Evolutionary conservation across 169 alveolate genomes (phyloP).

Genomic region (Cryptosporidium sp.): DNA sequence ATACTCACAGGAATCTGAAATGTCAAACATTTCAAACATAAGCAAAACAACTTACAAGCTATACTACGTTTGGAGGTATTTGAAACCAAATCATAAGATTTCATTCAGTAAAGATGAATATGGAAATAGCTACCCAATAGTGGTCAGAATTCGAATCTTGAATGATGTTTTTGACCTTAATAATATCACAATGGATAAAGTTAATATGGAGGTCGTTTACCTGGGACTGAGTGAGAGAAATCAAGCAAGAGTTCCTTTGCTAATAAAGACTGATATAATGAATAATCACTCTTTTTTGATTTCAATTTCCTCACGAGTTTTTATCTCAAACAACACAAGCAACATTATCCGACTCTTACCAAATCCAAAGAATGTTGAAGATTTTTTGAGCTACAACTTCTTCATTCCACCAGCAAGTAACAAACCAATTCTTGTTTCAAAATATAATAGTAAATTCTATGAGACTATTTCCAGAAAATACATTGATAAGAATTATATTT

Average conservation of each 20-base stretch:
- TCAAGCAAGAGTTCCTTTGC: slow-evolving; percentile 14
- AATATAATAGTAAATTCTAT: slow-evolving; percentile 13
- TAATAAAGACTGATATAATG: slow-evolving; percentile 44
- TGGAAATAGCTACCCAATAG: slow-evolving; percentile 60
- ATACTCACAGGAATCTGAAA: slow-evolving; percentile 35
- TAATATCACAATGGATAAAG: slow-evolving; percentile 44
- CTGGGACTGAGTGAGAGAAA: slow-evolving; percentile 1
- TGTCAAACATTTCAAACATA: slow-evolving; percentile 28
- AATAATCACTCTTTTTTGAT: slow-evolving; percentile 52
- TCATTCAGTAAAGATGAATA: slow-evolving; percentile 40
- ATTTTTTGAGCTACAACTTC: neutral
- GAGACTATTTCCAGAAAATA: slow-evolving; percentile 29
- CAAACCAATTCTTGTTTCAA: slow-evolving; percentile 32
- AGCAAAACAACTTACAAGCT: slow-evolving; percentile 23
- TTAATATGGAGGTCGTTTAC: slow-evolving; percentile 45
- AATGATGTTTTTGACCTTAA: slow-evolving; percentile 37
- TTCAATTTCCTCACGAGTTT: slow-evolving; percentile 53
- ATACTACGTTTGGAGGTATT: slow-evolving; percentile 53
- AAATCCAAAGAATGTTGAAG: slow-evolving; percentile 8
- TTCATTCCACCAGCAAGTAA: slow-evolving; percentile 48
- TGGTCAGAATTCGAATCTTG: slow-evolving; percentile 47
- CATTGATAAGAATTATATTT: slow-evolving; percentile 19
- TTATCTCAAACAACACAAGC: slow-evolving; percentile 55
- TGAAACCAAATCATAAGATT: slow-evolving; percentile 47
- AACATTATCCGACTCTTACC: slow-evolving; percentile 42